Conservation (phyloP, 2,329 filamentous ascomycete genomes). For the Fonsecaea pugnacius region DNA sequence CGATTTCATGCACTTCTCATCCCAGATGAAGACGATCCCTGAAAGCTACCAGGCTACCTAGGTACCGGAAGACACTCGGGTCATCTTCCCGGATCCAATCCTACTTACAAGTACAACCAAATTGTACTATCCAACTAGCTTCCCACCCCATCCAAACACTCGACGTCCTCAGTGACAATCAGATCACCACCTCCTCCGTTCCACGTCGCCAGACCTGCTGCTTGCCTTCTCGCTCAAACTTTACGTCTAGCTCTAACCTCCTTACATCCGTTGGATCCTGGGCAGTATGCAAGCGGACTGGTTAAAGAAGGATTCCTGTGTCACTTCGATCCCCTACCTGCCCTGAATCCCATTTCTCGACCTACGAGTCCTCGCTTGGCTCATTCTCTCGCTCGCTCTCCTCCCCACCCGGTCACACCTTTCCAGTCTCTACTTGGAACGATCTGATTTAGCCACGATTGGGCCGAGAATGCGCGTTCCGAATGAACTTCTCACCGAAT, state of each 20-base stretch:
- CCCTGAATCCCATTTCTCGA: constrained; percentile 7
- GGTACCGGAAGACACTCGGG: neutral
- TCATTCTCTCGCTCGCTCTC: neutral
- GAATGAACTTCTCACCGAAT: constrained; percentile 22
- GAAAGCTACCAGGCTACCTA: neutral
- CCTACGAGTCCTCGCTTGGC: constrained; percentile 6
- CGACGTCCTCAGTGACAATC: neutral
- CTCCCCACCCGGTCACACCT: constrained; percentile 11
- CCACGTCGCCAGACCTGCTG: neutral
- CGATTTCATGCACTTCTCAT: neutral
- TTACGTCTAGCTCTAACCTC: neutral
- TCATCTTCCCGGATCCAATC: neutral
- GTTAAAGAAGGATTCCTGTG: neutral
- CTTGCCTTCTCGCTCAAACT: constrained; percentile 1
- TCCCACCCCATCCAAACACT: constrained; percentile 4
- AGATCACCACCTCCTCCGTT: neutral
- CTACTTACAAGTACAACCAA: neutral
- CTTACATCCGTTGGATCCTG: neutral
- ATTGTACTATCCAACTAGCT: neutral
- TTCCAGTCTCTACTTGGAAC: neutral
- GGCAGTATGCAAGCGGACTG: neutral
- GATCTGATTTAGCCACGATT: constrained; percentile 7
- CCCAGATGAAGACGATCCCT: neutral
- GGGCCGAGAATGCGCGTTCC: constrained; percentile 13
- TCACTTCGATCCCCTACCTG: neutral